Conservation (phyloP, 2,329 filamentous ascomycete species). For the Fusarium aywerte region DNA sequence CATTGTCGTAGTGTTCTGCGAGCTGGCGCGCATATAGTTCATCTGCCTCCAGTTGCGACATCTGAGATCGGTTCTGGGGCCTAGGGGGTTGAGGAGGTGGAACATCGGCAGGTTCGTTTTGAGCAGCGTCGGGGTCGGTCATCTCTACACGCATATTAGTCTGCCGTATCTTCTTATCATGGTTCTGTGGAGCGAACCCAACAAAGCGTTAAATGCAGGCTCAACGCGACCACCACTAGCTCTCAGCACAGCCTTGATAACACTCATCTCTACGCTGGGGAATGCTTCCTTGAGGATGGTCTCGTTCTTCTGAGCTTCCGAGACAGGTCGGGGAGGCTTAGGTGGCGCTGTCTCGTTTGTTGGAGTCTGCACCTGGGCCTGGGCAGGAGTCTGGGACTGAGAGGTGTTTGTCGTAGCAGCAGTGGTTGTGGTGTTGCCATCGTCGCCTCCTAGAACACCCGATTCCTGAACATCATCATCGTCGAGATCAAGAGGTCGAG, state of each 20-base stretch:
- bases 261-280: conserved; percentile 79
- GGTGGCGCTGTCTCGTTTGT: conserved; percentile 67
- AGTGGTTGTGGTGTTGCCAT: conserved; percentile 47
- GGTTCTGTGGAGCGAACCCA: conserved; percentile 66
- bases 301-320: conserved; percentile 85
- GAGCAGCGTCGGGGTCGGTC: conserved; percentile 78
- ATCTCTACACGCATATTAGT: conserved; percentile 64
- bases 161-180: neutral
- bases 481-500: conserved; percentile 72
- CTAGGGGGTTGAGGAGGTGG: conserved; percentile 83
- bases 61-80: conserved; percentile 69
- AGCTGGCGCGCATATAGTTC: conserved; percentile 92
- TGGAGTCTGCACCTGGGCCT: conserved; percentile 36
- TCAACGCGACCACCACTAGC: conserved; percentile 91
- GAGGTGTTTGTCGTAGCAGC: conserved; percentile 42
- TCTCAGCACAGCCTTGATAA: conserved; percentile 87
- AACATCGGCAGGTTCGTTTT: conserved; percentile 65
- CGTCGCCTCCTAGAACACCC: conserved; percentile 59
- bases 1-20: conserved; percentile 85
- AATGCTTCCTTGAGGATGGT: conserved; percentile 94
- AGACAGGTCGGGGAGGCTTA: conserved; percentile 86
- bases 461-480: conserved; percentile 76
- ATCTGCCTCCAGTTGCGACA: conserved; percentile 88
- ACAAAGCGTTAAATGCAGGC: conserved; percentile 92
- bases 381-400: conserved; percentile 30